phyloP scores from a whole-genome alignment of 2,329 filamentous ascomycete species.

The Plenodomus tracheiphilus region DNA sequence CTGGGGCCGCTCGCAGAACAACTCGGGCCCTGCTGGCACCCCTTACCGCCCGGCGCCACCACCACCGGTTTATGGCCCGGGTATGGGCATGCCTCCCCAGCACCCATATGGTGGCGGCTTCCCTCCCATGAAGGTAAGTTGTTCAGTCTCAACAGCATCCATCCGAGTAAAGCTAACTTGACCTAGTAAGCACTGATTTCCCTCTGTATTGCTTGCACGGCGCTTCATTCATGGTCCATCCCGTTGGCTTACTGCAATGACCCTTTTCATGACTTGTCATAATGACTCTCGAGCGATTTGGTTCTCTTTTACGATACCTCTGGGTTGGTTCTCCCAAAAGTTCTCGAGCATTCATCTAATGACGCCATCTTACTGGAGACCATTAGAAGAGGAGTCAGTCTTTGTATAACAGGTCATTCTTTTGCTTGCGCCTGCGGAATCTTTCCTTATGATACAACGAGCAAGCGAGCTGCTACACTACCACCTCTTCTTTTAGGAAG shows the following conservation, averaged over 20 bases:
- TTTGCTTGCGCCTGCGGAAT: conserved; percentile 27
- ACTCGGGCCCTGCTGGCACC: conserved; percentile 92
- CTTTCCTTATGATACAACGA: background rate
- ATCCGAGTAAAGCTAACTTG: background rate
- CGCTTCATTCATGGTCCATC: conserved; percentile 38
- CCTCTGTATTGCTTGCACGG: conserved; percentile 40
- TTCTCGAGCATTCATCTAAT: conserved; percentile 42
- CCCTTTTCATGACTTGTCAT: conserved; percentile 43
- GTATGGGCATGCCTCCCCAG: conserved; percentile 68
- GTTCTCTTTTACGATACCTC: conserved; percentile 36
- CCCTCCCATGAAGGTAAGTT: conserved; percentile 66
- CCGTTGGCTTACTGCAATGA: conserved; percentile 44
- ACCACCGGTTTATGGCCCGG: conserved; percentile 68
- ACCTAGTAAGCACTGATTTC: conserved; percentile 45
- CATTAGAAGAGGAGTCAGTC: conserved; percentile 26
- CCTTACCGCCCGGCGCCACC: conserved; percentile 93
- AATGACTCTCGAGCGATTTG: conserved; percentile 44
- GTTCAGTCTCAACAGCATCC: background rate
- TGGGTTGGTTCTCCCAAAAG: conserved; percentile 44
- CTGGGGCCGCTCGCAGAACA: conserved; percentile 98
- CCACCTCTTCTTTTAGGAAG: conserved; percentile 27
- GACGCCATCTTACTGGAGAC: conserved; percentile 33
- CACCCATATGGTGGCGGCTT: conserved; percentile 58
- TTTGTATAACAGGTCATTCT: conserved; percentile 45
- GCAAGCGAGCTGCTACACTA: conserved; percentile 14